These are phyloP conservation scores for Kalmusia sp. DNA, from an alignment of 2,329 filamentous ascomycete genomes.

Conservation along the genomic window DNA sequence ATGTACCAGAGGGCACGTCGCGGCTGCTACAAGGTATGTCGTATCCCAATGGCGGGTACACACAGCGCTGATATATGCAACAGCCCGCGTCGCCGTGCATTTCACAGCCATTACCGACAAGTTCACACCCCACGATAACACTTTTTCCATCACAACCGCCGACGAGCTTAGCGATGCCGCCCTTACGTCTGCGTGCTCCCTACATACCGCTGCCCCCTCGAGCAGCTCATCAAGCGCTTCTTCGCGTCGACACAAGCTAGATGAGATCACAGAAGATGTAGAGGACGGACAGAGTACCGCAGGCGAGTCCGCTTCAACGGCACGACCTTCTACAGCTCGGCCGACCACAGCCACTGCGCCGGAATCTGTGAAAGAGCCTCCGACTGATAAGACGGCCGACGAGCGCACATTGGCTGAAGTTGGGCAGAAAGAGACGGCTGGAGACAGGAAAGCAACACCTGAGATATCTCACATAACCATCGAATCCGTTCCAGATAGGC, in stretches of 20 bases:
- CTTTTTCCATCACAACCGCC: constrained; percentile 76
- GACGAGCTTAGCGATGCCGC: constrained; percentile 87
- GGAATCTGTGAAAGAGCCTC: constrained; percentile 21
- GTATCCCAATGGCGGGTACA: constrained; percentile 1
- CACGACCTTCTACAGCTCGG: constrained; percentile 30
- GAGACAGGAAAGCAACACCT: constrained; percentile 12
- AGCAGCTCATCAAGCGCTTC: constrained; percentile 86
- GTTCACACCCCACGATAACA: constrained; percentile 86
- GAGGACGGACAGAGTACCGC: constrained; percentile 67
- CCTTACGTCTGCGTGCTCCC: constrained; percentile 84
- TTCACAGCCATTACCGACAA: constrained; percentile 67
- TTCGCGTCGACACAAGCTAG: constrained; percentile 75
- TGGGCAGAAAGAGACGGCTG: constrained; percentile 19
- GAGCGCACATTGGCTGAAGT: constrained; percentile 11
- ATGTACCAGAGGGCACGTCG: constrained; percentile 88
- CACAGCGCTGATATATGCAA: constrained; percentile 31
- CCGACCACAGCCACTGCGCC: constrained; percentile 32
- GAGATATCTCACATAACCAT: constrained; percentile 31
- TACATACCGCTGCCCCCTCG: constrained; percentile 87
- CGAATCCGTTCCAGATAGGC: constrained; percentile 27
- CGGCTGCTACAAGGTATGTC: constrained; percentile 85
- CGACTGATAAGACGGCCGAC: background rate
- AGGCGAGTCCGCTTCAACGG: constrained; percentile 21
- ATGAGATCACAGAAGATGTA: constrained; percentile 93
- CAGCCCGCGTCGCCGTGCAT: constrained; percentile 81